Evolutionary conservation across 2,329 filamentous ascomycete genomes (phyloP).

Genomic region (Aspergillus eucalypticola): DNA sequence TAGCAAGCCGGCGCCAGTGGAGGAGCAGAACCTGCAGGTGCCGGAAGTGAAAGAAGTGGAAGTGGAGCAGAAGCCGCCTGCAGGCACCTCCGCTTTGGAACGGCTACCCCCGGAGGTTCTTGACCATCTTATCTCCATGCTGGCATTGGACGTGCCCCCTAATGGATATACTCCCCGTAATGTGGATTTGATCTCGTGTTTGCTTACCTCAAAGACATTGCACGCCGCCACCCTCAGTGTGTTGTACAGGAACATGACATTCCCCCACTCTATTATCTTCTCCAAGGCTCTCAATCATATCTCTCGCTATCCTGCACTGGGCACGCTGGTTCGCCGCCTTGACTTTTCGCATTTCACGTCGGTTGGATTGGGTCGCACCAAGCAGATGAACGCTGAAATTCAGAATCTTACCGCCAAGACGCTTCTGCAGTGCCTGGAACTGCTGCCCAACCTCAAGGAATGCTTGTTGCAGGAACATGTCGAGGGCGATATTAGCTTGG

Average conservation of each 20-base stretch:
- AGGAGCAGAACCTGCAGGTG: slow-evolving; percentile 14
- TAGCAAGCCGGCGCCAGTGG: slow-evolving; percentile 16
- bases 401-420: slow-evolving; percentile 75
- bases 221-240: slow-evolving; percentile 72
- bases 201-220: slow-evolving; percentile 73
- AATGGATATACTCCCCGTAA: slow-evolving; percentile 76
- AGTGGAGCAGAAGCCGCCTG: slow-evolving; percentile 22
- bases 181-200: slow-evolving; percentile 72
- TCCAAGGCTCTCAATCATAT: slow-evolving; percentile 76
- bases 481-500: slow-evolving; percentile 70
- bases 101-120: slow-evolving; percentile 69
- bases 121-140: slow-evolving; percentile 70
- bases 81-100: slow-evolving; percentile 59
- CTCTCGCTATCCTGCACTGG: slow-evolving; percentile 65
- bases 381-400: slow-evolving; percentile 71
- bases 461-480: slow-evolving; percentile 80
- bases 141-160: slow-evolving; percentile 72
- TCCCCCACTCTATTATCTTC: slow-evolving; percentile 81
- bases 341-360: slow-evolving; percentile 88
- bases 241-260: slow-evolving; percentile 76
- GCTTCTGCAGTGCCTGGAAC: slow-evolving; percentile 67
- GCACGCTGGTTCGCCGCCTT: slow-evolving; percentile 73
- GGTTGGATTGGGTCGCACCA: slow-evolving; percentile 72
- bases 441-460: slow-evolving; percentile 73
- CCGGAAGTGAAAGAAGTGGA: slow-evolving; percentile 13